Percentiles rank a stretch among this genome's conserved stretches.
phyloP scores from a whole-genome alignment of 805 yeast species.

The Kazachstania africana region DNA sequence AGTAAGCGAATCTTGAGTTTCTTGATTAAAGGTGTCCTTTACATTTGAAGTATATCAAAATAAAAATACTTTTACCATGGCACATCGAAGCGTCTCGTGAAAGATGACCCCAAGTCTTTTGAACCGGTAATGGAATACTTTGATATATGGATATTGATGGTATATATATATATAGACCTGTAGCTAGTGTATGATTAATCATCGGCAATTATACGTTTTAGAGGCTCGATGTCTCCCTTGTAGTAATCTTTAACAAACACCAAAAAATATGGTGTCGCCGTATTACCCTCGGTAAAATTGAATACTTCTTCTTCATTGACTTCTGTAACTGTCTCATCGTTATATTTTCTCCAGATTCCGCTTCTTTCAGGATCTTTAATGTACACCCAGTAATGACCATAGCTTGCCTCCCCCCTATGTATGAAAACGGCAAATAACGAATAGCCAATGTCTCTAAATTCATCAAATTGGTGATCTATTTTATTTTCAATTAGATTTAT shows the following conservation, averaged over 20 bases:
- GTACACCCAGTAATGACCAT: conserved; percentile 96
- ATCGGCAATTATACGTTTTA: too few relatives aligned
- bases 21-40: too few relatives aligned
- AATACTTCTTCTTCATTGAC: conserved; percentile 55
- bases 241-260: conserved; percentile 67
- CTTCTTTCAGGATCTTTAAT: conserved; percentile 61
- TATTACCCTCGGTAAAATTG: conserved; percentile 53
- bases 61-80: too few relatives aligned
- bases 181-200: too few relatives aligned
- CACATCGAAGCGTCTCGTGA: too few relatives aligned
- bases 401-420: conserved; percentile 90
- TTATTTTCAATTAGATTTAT: conserved; percentile 35
- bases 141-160: too few relatives aligned
- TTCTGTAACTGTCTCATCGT: conserved; percentile 88
- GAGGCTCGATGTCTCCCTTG: conserved; percentile 47
- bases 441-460: conserved; percentile 57
- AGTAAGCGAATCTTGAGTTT: too few relatives aligned
- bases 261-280: conserved; percentile 89
- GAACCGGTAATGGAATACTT: too few relatives aligned
- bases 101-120: too few relatives aligned
- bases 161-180: too few relatives aligned
- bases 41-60: too few relatives aligned
- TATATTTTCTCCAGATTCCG: conserved; percentile 70
- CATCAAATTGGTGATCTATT: conserved; percentile 50
- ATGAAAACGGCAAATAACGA: conserved; percentile 84